These are phyloP conservation scores for Chlorella ohadii DNA, from an alignment of 139 green algal species.

Conservation along the genomic window DNA sequence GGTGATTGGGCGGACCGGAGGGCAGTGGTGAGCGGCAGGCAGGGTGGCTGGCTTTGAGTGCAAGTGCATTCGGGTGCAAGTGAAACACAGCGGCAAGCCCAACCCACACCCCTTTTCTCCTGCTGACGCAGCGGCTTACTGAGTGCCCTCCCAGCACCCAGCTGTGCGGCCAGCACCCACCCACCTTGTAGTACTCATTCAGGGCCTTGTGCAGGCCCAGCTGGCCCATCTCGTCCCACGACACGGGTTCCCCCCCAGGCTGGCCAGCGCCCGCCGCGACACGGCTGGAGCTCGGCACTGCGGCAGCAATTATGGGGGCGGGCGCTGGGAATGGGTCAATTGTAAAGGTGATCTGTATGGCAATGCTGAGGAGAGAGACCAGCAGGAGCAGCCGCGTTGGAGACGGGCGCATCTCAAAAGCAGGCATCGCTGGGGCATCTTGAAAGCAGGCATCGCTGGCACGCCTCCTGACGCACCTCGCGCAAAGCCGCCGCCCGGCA, in stretches of 20 bases:
- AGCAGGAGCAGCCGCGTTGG: no score
- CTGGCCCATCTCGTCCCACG: constrained; percentile 34
- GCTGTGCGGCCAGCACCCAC: background rate
- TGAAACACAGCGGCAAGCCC: no score
- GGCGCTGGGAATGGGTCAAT: background rate
- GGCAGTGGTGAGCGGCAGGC: no score
- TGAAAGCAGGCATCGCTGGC: background rate
- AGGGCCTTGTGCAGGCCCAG: constrained; percentile 38
- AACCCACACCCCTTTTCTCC: no score
- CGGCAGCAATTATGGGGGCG: background rate
- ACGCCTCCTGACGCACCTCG: background rate
- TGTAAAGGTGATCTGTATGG: background rate
- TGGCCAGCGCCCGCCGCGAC: background rate
- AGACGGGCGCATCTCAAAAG: no score
- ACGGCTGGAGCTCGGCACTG: background rate
- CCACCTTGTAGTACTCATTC: constrained; percentile 41
- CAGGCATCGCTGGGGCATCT: no score
- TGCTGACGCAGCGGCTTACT: no score
- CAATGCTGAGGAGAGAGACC: no score
- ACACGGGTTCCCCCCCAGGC: background rate
- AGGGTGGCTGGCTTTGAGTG: no score
- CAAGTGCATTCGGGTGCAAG: no score
- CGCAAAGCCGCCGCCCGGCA: constrained; percentile 15
- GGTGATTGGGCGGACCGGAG: no score
- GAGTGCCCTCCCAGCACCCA: no score